Percentiles rank a stretch among this genome's conserved stretches.
Evolutionary conservation across 2,329 filamentous ascomycete genomes (phyloP).

Genomic region (Acrodontium crateriforme): DNA sequence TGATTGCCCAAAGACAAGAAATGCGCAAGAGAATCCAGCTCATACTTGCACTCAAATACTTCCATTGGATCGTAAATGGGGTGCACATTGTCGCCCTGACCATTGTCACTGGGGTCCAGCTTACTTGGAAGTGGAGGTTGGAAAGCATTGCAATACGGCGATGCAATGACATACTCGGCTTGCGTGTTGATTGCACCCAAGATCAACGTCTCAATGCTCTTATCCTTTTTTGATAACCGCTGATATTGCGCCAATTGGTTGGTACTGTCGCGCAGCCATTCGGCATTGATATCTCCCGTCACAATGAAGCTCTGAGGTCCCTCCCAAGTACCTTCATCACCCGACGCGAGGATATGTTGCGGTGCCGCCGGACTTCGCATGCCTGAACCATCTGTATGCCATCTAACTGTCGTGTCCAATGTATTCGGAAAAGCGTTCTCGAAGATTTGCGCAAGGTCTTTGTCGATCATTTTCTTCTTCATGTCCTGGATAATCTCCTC

Average conservation of each 20-base stretch:
- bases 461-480: slow-evolving; percentile 64
- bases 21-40: slow-evolving; percentile 86
- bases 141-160: slow-evolving; percentile 96
- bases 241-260: slow-evolving; percentile 92
- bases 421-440: slow-evolving; percentile 92
- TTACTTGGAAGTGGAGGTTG: slow-evolving; percentile 81
- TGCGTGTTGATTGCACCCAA: slow-evolving; percentile 93
- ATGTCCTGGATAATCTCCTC: slow-evolving; percentile 79
- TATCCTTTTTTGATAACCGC: slow-evolving; percentile 65
- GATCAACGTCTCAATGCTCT: slow-evolving; percentile 63
- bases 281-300: slow-evolving; percentile 82
- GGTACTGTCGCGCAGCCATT: slow-evolving; percentile 84
- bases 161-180: slow-evolving; percentile 83
- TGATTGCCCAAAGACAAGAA: slow-evolving; percentile 79
- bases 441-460: slow-evolving; percentile 81
- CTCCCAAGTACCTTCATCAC: slow-evolving; percentile 57
- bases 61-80: slow-evolving; percentile 69
- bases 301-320: slow-evolving; percentile 87
- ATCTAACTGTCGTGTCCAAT: slow-evolving; percentile 77
- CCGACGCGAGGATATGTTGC: slow-evolving; percentile 15
- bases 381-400: slow-evolving; percentile 56
- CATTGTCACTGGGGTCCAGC: slow-evolving; percentile 57
- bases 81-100: slow-evolving; percentile 72
- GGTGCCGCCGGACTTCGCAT: slow-evolving; percentile 29
- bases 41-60: slow-evolving; percentile 98